A percentile compares a stretch with the other conserved stretches of the same genome.
These are phyloP conservation scores for Colletotrichum australisinense DNA, from an alignment of 2,329 filamentous ascomycete species.

Conservation along the genomic window DNA sequence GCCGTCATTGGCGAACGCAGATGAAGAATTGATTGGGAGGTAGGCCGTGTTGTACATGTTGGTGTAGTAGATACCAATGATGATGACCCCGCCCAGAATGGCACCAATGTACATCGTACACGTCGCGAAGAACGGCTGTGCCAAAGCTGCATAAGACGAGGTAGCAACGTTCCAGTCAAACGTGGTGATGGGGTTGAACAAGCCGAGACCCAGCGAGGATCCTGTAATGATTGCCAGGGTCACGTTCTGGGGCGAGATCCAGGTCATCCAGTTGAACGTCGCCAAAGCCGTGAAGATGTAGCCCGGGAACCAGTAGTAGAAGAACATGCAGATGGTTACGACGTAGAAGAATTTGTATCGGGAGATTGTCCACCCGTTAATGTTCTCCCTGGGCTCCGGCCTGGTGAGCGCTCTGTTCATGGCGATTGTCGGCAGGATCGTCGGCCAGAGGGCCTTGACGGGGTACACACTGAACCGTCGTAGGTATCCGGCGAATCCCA, in stretches of 20 bases:
- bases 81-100: constrained; percentile 50
- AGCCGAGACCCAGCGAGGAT: constrained; percentile 51
- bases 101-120: constrained; percentile 49
- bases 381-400: constrained; percentile 48
- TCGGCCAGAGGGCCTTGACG: constrained; percentile 47
- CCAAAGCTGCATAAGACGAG: constrained; percentile 50
- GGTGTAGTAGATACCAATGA: constrained; percentile 54
- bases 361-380: constrained; percentile 57
- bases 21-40: constrained; percentile 60
- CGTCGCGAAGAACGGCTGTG: constrained; percentile 53
- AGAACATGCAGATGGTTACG: constrained; percentile 49
- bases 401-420: constrained; percentile 46
- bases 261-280: constrained; percentile 62
- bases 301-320: constrained; percentile 62
- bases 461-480: constrained; percentile 52
- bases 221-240: constrained; percentile 57
- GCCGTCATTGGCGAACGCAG: constrained; percentile 57
- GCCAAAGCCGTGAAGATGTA: constrained; percentile 56
- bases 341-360: constrained; percentile 57
- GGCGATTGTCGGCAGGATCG: constrained; percentile 46
- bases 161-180: constrained; percentile 62
- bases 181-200: constrained; percentile 60
- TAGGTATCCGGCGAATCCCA: constrained; percentile 54
- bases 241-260: constrained; percentile 59
- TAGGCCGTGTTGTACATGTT: constrained; percentile 58